These are phyloP conservation scores for Neobulgaria alba DNA, from an alignment of 2,329 filamentous ascomycete species.

Conservation along the genomic window DNA sequence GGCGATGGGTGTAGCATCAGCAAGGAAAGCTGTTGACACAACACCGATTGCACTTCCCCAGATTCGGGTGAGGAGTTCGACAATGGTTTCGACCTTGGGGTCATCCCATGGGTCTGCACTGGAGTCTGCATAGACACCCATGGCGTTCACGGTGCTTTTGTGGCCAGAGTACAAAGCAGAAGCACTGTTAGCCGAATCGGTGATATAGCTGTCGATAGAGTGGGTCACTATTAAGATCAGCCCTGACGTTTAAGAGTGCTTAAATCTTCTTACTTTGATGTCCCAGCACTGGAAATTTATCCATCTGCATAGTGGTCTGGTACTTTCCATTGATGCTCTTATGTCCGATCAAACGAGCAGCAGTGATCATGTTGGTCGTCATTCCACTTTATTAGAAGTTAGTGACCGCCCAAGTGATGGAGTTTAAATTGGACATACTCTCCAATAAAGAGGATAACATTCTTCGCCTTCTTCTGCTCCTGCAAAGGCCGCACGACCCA, in stretches of 20 bases:
- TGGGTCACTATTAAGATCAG: too few relatives aligned
- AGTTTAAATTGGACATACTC: too few relatives aligned
- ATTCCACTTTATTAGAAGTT: too few relatives aligned
- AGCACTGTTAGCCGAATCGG: constrained; percentile 78
- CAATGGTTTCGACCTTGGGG: constrained; percentile 78
- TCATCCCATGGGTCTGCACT: constrained; percentile 68
- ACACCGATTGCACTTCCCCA: constrained; percentile 52
- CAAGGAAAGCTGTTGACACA: constrained; percentile 72
- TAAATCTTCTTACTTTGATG: too few relatives aligned
- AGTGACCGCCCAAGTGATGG: too few relatives aligned
- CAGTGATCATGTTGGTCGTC: too few relatives aligned
- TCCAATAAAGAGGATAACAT: constrained; percentile 81
- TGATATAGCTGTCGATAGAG: constrained; percentile 78
- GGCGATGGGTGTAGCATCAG: constrained; percentile 75
- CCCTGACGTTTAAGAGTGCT: too few relatives aligned
- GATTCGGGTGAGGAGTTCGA: constrained; percentile 66
- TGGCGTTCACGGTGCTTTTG: constrained; percentile 74
- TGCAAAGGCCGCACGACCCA: constrained; percentile 69
- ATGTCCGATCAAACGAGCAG: too few relatives aligned
- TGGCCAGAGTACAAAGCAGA: constrained; percentile 75
- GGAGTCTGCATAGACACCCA: constrained; percentile 72
- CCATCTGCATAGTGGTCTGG: too few relatives aligned
- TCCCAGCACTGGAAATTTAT: too few relatives aligned
- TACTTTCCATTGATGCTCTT: too few relatives aligned
- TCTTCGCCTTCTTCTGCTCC: constrained; percentile 68